Percentiles rank a stretch among this genome's conserved stretches.
These are phyloP conservation scores for Wickerhamiella azyma DNA, from an alignment of 805 yeast genomes.

Conservation along the genomic window DNA sequence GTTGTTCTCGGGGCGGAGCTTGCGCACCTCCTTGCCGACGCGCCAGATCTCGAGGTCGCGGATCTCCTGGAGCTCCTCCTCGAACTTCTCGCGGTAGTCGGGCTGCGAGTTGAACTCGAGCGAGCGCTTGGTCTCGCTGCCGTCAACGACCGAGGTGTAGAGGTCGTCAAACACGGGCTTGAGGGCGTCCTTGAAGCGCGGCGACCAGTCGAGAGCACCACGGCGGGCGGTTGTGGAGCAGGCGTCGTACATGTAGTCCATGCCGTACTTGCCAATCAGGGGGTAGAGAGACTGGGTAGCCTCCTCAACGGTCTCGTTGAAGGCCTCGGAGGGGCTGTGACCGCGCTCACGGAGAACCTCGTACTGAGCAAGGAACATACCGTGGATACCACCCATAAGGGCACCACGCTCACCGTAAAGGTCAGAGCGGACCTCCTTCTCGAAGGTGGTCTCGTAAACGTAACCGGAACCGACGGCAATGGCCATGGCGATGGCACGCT, in stretches of 20 bases:
- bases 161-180: slow-evolving; percentile 97
- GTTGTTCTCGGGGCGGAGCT: slow-evolving; percentile 98
- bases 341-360: slow-evolving; percentile 99
- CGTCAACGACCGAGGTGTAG: slow-evolving; percentile 89
- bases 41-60: slow-evolving; percentile 99
- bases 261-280: slow-evolving; percentile 97
- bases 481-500: slow-evolving; percentile 95
- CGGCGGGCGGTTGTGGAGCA: slow-evolving; percentile 99
- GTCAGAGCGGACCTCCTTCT: slow-evolving; percentile 98
- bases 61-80: slow-evolving; percentile 81
- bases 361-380: slow-evolving; percentile 99
- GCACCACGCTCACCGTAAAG: slow-evolving; percentile 99
- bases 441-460: slow-evolving; percentile 98
- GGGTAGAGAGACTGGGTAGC: slow-evolving; percentile 99
- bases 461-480: slow-evolving; percentile 99
- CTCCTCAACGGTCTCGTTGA: slow-evolving; percentile 99
- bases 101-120: slow-evolving; percentile 96
- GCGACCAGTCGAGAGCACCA: slow-evolving; percentile 99
- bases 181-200: slow-evolving; percentile 94
- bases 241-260: slow-evolving; percentile 99
- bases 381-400: slow-evolving; percentile 99
- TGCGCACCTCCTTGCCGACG: slow-evolving; percentile 99
- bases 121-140: slow-evolving; percentile 95
- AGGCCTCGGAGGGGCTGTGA: slow-evolving; percentile 99
- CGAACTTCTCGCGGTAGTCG: slow-evolving; percentile 94